Evolutionary conservation across 1,284 basidiomycete genomes (phyloP).

Genomic region (Cystobasidium slooffiae): DNA sequence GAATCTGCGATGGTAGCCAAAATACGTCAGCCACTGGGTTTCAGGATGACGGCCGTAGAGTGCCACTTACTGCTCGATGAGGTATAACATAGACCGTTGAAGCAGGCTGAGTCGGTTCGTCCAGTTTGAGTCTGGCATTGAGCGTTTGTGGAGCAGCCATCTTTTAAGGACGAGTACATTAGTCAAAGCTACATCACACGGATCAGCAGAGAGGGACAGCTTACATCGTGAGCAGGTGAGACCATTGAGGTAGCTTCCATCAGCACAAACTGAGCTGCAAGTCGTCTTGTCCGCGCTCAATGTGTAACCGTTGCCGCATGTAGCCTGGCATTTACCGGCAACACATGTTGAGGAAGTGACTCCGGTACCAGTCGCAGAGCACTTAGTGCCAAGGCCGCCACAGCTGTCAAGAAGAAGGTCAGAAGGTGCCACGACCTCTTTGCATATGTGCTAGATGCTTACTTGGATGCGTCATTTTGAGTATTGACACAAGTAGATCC

Average conservation of each 20-base stretch:
- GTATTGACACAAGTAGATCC: slow-evolving; percentile 28
- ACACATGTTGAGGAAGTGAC: slow-evolving; percentile 38
- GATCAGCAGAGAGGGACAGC: no score
- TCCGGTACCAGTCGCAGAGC: slow-evolving; percentile 32
- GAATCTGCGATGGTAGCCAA: neutral
- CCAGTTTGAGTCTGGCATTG: slow-evolving; percentile 15
- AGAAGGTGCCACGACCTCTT: neutral
- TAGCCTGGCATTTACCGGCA: slow-evolving; percentile 31
- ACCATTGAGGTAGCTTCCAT: slow-evolving; percentile 22
- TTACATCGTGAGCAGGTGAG: slow-evolving; percentile 13
- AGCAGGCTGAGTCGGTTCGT: slow-evolving; percentile 25
- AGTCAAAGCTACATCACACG: no score
- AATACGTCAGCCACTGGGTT: no score
- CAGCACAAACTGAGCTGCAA: slow-evolving; percentile 23
- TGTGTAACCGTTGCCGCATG: slow-evolving; percentile 43
- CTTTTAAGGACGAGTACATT: neutral
- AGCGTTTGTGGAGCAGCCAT: slow-evolving; percentile 26
- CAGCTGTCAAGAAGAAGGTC: slow-evolving; percentile 33
- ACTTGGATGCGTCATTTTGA: slow-evolving; percentile 5
- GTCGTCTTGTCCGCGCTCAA: slow-evolving; percentile 17
- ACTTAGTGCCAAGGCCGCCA: slow-evolving; percentile 33
- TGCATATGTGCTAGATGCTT: neutral
- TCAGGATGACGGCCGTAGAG: no score
- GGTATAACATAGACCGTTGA: slow-evolving; percentile 16
- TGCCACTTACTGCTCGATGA: slow-evolving; percentile 27